These are phyloP conservation scores for Leccinum fibrillosum DNA, from an alignment of 768 basidiomycete species.

Conservation along the genomic window DNA sequence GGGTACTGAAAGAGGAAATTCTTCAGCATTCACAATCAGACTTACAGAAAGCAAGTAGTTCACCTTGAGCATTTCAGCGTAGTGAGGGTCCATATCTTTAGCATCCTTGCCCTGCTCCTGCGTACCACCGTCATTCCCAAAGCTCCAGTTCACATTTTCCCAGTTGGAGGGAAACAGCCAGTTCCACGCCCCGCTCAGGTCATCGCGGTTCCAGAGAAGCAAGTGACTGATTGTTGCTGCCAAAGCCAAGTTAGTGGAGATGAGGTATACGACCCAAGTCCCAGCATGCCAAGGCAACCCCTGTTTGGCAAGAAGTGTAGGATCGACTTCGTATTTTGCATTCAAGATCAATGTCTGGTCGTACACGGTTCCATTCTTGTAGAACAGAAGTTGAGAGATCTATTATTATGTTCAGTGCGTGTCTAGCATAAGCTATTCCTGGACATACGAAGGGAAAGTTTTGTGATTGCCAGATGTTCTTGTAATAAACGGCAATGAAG, in stretches of 20 bases:
- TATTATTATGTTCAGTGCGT: slow-evolving; percentile 12
- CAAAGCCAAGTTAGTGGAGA: slow-evolving; percentile 26
- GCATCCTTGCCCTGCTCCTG: slow-evolving; percentile 30
- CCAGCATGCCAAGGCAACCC: slow-evolving; percentile 33
- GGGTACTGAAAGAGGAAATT: slow-evolving; percentile 25
- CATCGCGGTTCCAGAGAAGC: slow-evolving; percentile 50
- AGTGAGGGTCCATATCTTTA: slow-evolving; percentile 51
- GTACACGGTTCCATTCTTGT: slow-evolving; percentile 50
- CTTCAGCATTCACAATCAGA: not conserved
- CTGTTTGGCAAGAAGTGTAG: slow-evolving; percentile 42
- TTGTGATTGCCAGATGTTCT: slow-evolving; percentile 55
- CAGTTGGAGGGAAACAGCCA: slow-evolving; percentile 40
- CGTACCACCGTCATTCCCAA: slow-evolving; percentile 29
- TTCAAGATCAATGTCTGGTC: slow-evolving; percentile 53
- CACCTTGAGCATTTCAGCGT: slow-evolving; percentile 45
- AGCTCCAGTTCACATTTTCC: slow-evolving; percentile 37
- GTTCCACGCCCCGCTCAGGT: slow-evolving; percentile 44
- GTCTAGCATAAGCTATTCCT: slow-evolving; percentile 11
- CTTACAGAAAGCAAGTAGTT: slow-evolving; percentile 7
- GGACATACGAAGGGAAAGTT: slow-evolving; percentile 55
- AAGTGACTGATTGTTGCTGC: slow-evolving; percentile 53
- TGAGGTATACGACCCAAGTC: slow-evolving; percentile 22
- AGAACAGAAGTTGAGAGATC: slow-evolving; percentile 48
- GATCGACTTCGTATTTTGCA: slow-evolving; percentile 49
- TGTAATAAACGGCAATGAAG: slow-evolving; percentile 38